Conservation (phyloP, 2,329 filamentous ascomycete genomes). For the Sclerotiophoma versabilis region DNA sequence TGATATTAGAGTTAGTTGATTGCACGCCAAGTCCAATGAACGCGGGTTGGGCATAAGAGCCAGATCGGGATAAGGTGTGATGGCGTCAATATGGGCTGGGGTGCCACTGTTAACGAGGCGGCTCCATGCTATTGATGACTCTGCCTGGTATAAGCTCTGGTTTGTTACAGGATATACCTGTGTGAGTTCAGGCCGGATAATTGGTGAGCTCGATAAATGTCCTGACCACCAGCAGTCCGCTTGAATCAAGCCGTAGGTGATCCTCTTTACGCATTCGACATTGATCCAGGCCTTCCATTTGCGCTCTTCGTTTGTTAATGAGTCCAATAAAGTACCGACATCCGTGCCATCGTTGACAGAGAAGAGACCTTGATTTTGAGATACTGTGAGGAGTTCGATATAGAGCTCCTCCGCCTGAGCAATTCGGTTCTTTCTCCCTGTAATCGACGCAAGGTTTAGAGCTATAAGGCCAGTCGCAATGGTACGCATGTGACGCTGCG, state of each 20-base stretch:
- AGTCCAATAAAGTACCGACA: slow-evolving; percentile 52
- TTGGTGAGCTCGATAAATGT: slow-evolving; percentile 56
- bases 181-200: slow-evolving; percentile 55
- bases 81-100: slow-evolving; percentile 38
- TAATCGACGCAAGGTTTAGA: slow-evolving; percentile 59
- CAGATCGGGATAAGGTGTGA: slow-evolving; percentile 36
- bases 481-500: slow-evolving; percentile 54
- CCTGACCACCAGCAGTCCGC: slow-evolving; percentile 59
- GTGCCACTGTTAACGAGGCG: slow-evolving; percentile 40
- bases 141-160: slow-evolving; percentile 55
- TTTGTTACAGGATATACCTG: slow-evolving; percentile 57
- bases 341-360: slow-evolving; percentile 52
- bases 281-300: slow-evolving; percentile 62
- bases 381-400: slow-evolving; percentile 57
- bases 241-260: slow-evolving; percentile 57
- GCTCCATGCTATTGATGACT: slow-evolving; percentile 44
- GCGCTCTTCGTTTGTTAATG: slow-evolving; percentile 54
- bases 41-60: slow-evolving; percentile 4
- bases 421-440: slow-evolving; percentile 54
- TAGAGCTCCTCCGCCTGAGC: slow-evolving; percentile 60
- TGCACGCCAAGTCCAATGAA: slow-evolving; percentile 20
- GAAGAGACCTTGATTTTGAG: slow-evolving; percentile 60
- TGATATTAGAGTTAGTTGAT: slow-evolving; percentile 41
- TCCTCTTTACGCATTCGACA: slow-evolving; percentile 59
- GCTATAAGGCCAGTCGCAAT: slow-evolving; percentile 58